These are phyloP conservation scores for Talaromyces thailandensis DNA, from an alignment of 495 filamentous ascomycete species.

Conservation along the genomic window DNA sequence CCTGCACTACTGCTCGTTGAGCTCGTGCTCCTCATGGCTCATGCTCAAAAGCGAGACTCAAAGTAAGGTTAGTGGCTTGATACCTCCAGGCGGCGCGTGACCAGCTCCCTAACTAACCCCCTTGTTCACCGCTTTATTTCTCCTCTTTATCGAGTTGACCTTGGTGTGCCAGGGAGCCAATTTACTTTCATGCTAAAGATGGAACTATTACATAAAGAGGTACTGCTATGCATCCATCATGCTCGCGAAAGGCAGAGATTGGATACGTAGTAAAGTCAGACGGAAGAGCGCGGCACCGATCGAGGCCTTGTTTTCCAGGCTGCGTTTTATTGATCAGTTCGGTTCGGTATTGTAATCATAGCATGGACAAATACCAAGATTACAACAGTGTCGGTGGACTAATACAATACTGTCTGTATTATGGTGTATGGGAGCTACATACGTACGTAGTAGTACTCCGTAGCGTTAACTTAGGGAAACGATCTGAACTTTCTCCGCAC, in stretches of 20 bases:
- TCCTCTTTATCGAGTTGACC: not conserved
- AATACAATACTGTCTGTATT: not conserved
- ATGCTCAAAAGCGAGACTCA: not conserved
- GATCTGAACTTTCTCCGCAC: not conserved
- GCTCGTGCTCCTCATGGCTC: too few relatives aligned
- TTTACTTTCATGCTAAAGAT: slow-evolving; percentile 1
- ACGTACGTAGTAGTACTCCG: too few relatives aligned
- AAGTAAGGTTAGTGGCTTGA: not conserved
- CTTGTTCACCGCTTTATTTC: not conserved
- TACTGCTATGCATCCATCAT: not conserved
- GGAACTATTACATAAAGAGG: not conserved
- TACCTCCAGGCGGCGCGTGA: not conserved
- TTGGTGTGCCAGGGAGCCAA: not conserved
- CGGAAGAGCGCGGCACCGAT: not conserved
- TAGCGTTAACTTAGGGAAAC: too few relatives aligned
- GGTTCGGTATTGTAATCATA: not conserved
- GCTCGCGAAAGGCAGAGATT: not conserved
- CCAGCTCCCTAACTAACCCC: not conserved
- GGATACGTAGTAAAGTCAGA: not conserved
- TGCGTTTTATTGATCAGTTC: not conserved
- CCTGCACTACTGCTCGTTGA: too few relatives aligned
- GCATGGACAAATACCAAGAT: not conserved
- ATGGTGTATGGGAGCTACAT: not conserved
- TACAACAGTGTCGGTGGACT: not conserved
- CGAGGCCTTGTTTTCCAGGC: not conserved